Evolutionary conservation across 1,284 basidiomycete species (phyloP), one percentile per base, ranked within the genome.

Genomic region (Heimioporus punctisporus): DNA sequence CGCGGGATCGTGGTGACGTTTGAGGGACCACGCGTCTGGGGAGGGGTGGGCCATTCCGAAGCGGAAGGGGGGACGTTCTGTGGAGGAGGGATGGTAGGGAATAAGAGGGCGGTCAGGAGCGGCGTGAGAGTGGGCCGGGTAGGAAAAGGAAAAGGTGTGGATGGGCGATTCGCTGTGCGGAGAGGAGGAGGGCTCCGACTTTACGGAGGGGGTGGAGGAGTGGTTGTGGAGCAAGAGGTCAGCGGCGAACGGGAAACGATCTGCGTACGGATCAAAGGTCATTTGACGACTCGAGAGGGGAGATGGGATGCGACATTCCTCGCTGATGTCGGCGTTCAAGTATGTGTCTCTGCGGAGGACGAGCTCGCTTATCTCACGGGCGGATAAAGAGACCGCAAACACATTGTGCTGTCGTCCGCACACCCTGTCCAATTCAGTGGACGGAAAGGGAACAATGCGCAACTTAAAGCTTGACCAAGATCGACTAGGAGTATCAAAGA

Each of bases 111-210:
- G 31, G 25, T 41, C 31, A 9, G 19, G 24, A 4, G 34, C 7
- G 9, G 7, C 28, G 24, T 45, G 43, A 2, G 23, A 3, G 23
- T 23, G 50, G 12, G 46, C 6, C 1, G 56, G 63, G 39, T 57
- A 70, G 1, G 60, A 42, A 8, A 69, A 72, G 0, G 66, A 42
- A 11, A 71, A 68, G 2, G 55, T 0, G 15, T 52, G 60, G 15
- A 51, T 51, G 11, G 65, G 62, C 0, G 66, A 55, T 52, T 64
- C 63, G 26, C 53, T 52, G 45, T 59, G 56, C 3, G 65, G 64
- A 1, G 69, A 55, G 2, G 68, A 57, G 31, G 68, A 64, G 3
- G 57, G 54, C 51, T 69, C 66, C 11, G 69, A 71, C 56, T 69
- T 72, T 42, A 69, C 64, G 11, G 66, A 65, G 23, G 61, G 51